Conservation (phyloP, 2,329 filamentous ascomycete genomes). For the Verticillium isaacii region DNA sequence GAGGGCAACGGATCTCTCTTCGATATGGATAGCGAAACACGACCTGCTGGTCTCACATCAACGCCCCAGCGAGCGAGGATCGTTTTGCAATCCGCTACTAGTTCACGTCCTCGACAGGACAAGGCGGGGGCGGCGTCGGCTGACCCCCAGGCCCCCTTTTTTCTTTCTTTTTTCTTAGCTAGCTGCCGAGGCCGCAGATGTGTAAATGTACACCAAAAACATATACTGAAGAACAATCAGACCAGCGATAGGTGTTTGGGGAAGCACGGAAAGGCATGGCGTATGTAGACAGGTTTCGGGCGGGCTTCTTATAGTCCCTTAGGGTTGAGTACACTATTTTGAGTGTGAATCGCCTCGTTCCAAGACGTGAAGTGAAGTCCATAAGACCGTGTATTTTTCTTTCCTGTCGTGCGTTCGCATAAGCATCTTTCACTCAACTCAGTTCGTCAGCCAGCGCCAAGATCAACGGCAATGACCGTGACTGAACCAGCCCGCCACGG, state of each 20-base stretch:
- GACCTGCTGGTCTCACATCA: not conserved
- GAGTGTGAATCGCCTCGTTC: not conserved
- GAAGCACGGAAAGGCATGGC: not conserved
- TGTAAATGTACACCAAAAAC: not conserved
- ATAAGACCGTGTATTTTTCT: too few species aligned
- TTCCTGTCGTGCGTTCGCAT: too few species aligned
- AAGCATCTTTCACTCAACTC: too few species aligned
- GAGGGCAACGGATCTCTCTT: not conserved
- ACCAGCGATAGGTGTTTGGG: not conserved
- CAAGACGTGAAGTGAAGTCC: too few species aligned
- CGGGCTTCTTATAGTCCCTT: not conserved
- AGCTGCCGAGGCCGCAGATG: not conserved
- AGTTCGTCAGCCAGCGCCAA: too few species aligned
- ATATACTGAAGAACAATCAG: not conserved
- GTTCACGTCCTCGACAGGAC: not conserved
- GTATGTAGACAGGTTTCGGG: not conserved
- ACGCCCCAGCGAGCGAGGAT: not conserved
- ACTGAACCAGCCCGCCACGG: too few species aligned
- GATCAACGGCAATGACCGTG: too few species aligned
- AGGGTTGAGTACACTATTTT: not conserved
- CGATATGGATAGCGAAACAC: not conserved
- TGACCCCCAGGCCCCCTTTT: not conserved
- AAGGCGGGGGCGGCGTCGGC: not conserved
- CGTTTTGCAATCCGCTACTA: not conserved
- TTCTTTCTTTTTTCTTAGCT: not conserved